Evolutionary conservation across 176 grass and related monocot species (phyloP), one percentile per base, ranked within the genome.

Genomic region (Elymus sibiricus): DNA sequence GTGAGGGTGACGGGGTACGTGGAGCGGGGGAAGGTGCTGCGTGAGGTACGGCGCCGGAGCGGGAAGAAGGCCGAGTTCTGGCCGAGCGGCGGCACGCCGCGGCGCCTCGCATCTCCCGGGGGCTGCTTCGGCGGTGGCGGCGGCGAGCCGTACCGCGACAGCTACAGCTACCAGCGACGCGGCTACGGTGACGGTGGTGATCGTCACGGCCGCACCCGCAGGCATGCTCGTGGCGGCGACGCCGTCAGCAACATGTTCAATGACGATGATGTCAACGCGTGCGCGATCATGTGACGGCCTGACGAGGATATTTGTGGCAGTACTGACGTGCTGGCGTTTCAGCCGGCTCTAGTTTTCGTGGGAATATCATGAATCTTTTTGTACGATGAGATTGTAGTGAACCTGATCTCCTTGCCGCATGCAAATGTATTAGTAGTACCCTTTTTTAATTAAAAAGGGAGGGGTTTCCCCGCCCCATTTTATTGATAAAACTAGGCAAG

Each of bases 1-100:
- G 94, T 94, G 87, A 88, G 79, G 22, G 94, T 97, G 92, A 97
- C 90, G 14, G 90, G 94, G 86, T 94, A 94, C 65, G 79, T 94
- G 55, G 94, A 97, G 65, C 63, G 85, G 32, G 89, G 81, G 55
- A 89, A 65, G 27, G 90, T 97, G 74, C 83, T 97, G 63, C 91
- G 78, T 53, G 83, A 90, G 82, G 91, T 97, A 56, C 53, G 53
- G 43, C 77, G 94, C 5, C 90, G 90, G 73, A 92, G 90, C 77
- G 90, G 95, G 61, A 97, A 92, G 92, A 94, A 97, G 90, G 92
- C 92, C 2, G 92, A 94, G 78, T 97, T 94, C 80, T 94, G 92
- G 90, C 88, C 90, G 11, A 90, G 86, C 80, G 83, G 90, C 10
- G 86, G 49, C 58, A 19, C 86, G 34, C 83, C 87, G 1, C 79